A percentile compares a stretch with the other conserved stretches of the same genome.
These are phyloP conservation scores for Colletotrichum acutatum DNA, from an alignment of 2,329 filamentous ascomycete genomes.

Conservation along the genomic window DNA sequence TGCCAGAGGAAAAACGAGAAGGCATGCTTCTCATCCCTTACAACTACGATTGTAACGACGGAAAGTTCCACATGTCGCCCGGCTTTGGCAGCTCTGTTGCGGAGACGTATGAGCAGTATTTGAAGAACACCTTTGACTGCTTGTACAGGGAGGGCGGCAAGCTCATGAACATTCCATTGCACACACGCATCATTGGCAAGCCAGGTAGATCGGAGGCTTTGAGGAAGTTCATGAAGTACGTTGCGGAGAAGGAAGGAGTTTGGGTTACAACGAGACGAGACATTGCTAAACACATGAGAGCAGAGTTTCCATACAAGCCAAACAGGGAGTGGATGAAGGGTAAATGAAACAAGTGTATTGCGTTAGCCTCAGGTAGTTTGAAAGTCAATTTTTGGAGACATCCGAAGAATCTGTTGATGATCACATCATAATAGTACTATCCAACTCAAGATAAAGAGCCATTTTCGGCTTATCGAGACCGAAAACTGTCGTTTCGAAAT, in stretches of 20 bases:
- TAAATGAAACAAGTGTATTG: background rate
- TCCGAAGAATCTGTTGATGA: no score
- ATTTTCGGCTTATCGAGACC: no score
- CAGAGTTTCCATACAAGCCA: slow-evolving; percentile 50
- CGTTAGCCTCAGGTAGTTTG: background rate
- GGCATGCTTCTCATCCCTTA: slow-evolving; percentile 52
- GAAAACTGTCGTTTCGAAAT: no score
- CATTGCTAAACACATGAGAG: slow-evolving; percentile 53
- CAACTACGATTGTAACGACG: slow-evolving; percentile 53
- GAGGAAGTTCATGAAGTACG: slow-evolving; percentile 51
- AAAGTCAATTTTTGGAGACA: no score
- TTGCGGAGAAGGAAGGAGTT: slow-evolving; percentile 50
- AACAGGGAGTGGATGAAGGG: slow-evolving; percentile 37
- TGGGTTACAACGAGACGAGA: slow-evolving; percentile 56
- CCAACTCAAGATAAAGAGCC: no score
- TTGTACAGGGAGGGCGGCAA: slow-evolving; percentile 53
- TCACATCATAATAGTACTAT: no score
- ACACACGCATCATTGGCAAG: slow-evolving; percentile 53
- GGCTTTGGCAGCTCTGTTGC: slow-evolving; percentile 52
- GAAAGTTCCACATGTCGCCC: slow-evolving; percentile 55
- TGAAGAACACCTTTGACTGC: slow-evolving; percentile 54
- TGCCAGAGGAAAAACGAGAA: slow-evolving; percentile 45
- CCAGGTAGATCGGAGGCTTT: slow-evolving; percentile 51
- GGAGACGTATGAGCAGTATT: slow-evolving; percentile 50
- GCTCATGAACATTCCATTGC: slow-evolving; percentile 55